phyloP scores from a whole-genome alignment of 2,329 filamentous ascomycete species.

The Alternaria triticina region DNA sequence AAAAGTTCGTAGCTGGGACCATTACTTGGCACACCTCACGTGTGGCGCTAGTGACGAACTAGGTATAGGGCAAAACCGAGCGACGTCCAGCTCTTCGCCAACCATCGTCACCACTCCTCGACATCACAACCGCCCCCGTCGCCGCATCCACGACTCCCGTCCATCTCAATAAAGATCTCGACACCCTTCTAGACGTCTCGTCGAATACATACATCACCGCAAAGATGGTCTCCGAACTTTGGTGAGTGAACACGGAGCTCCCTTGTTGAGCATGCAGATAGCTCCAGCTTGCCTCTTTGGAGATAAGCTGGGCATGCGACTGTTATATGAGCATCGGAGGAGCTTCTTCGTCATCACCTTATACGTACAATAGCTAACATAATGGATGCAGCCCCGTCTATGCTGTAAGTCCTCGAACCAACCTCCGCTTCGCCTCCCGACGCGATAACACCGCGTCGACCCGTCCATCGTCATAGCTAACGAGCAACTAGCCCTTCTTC shows the following conservation, averaged over 20 bases:
- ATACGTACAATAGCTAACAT: conserved; percentile 38
- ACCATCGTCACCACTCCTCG: conserved; percentile 46
- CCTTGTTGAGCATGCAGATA: conserved; percentile 33
- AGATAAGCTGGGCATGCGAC: conserved; percentile 44
- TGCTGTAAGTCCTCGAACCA: conserved; percentile 76
- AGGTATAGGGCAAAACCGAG: conserved; percentile 22
- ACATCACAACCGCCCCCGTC: conserved; percentile 36
- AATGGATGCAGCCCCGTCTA: conserved; percentile 80
- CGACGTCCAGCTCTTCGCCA: conserved; percentile 38
- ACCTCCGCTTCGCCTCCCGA: conserved; percentile 29
- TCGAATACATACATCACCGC: conserved; percentile 33
- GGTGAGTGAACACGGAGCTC: conserved; percentile 66
- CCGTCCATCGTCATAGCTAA: conserved; percentile 30
- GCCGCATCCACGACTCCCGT: conserved; percentile 33
- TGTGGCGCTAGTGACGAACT: conserved; percentile 24
- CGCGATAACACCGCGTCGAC: conserved; percentile 24
- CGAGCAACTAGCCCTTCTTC: conserved; percentile 75
- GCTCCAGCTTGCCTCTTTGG: conserved; percentile 46
- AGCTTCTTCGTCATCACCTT: background rate
- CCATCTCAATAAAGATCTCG: conserved; percentile 40
- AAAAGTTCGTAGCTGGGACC: conserved; percentile 13
- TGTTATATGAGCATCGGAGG: conserved; percentile 19
- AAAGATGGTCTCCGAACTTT: conserved; percentile 81
- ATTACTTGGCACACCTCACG: conserved; percentile 30
- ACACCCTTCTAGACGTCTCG: conserved; percentile 24